phyloP scores from a whole-genome alignment of 805 yeast genomes.

The Lipomyces mesembrius region DNA sequence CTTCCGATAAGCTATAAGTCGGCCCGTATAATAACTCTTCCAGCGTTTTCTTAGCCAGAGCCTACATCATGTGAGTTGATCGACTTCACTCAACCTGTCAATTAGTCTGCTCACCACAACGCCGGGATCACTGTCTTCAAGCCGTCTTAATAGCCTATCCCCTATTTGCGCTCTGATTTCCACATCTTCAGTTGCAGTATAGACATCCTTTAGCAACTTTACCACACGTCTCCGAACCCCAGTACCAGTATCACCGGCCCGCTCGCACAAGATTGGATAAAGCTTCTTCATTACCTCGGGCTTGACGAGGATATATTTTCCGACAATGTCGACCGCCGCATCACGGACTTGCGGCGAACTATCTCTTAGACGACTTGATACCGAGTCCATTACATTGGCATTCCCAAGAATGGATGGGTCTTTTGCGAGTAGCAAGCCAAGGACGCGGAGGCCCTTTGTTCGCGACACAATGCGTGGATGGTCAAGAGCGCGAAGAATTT shows the following conservation, averaged over 20 bases:
- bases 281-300: slow-evolving; percentile 56
- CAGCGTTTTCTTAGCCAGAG: slow-evolving; percentile 22
- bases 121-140: slow-evolving; percentile 74
- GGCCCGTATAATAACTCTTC: slow-evolving; percentile 28
- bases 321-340: slow-evolving; percentile 71
- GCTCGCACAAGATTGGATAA: slow-evolving; percentile 55
- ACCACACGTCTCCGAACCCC: slow-evolving; percentile 68
- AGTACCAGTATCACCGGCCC: slow-evolving; percentile 62
- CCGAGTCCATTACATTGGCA: slow-evolving; percentile 56
- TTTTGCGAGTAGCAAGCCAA: slow-evolving; percentile 59
- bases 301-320: slow-evolving; percentile 52
- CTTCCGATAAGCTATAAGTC: neutral
- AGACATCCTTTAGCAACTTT: slow-evolving; percentile 56
- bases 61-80: slow-evolving; percentile 10
- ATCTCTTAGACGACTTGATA: slow-evolving; percentile 60
- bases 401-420: slow-evolving; percentile 58
- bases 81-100: neutral
- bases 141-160: slow-evolving; percentile 57
- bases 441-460: slow-evolving; percentile 67
- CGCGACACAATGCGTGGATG: slow-evolving; percentile 58
- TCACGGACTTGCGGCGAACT: slow-evolving; percentile 74
- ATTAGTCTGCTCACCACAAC: neutral
- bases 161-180: slow-evolving; percentile 51
- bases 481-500: slow-evolving; percentile 55
- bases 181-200: slow-evolving; percentile 45